Evolutionary conservation across 1,139 yeast species (phyloP).

Genomic region (Blastobotrys ciferrii): DNA sequence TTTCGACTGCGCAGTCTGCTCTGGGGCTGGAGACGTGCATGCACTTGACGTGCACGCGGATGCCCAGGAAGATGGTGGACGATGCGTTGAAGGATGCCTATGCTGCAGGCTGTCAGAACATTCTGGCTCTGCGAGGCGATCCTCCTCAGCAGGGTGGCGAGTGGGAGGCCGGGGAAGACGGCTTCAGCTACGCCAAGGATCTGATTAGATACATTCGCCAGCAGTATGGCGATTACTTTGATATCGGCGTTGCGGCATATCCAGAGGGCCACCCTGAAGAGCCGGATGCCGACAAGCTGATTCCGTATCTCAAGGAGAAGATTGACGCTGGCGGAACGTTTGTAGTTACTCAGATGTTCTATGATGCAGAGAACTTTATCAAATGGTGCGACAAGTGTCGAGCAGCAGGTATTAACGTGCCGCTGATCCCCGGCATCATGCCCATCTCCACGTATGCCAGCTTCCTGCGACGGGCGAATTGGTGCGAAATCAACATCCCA

Average conservation of each 20-base stretch:
- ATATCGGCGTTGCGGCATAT: constrained; percentile 90
- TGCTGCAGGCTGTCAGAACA: constrained; percentile 90
- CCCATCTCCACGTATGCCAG: constrained; percentile 94
- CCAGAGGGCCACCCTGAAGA: constrained; percentile 99
- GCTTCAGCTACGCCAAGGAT: constrained; percentile 76
- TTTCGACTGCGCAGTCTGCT: constrained; percentile 87
- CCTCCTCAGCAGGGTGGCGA: constrained; percentile 57
- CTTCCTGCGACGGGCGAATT: constrained; percentile 85
- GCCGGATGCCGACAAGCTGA: constrained; percentile 52
- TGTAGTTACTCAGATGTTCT: constrained; percentile 89
- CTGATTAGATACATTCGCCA: constrained; percentile 71
- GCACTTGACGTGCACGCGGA: constrained; percentile 96
- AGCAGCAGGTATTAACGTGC: constrained; percentile 72
- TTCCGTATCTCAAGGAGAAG: constrained; percentile 75
- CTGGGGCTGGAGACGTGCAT: constrained; percentile 94
- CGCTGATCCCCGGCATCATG: constrained; percentile 97
- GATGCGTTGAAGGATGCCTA: constrained; percentile 83
- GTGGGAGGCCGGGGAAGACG: constrained; percentile 56
- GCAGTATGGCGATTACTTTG: constrained; percentile 72
- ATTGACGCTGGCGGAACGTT: constrained; percentile 92
- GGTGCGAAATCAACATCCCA: constrained; percentile 88
- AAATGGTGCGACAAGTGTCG: constrained; percentile 76
- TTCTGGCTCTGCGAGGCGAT: constrained; percentile 92
- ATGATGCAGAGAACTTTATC: constrained; percentile 83
- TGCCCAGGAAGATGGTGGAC: constrained; percentile 80